A percentile compares a stretch with the other conserved stretches of the same genome.
These are phyloP conservation scores for Chlorella sp. DNA, from an alignment of 139 green algal genomes.

Conservation along the genomic window DNA sequence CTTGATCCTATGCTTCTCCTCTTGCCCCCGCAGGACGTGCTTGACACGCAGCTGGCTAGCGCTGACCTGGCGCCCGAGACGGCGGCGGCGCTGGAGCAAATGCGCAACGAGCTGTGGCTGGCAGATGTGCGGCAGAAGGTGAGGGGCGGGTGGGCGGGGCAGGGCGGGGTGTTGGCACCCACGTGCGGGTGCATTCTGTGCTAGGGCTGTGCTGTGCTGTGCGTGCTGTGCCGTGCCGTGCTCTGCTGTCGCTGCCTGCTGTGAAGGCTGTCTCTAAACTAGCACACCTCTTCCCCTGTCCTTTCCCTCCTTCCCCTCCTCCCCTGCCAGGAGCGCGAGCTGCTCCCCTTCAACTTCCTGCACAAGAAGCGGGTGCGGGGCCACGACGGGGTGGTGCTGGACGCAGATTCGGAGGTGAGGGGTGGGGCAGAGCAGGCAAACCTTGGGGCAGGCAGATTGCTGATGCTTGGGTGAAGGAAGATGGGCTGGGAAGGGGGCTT, in stretches of 20 bases:
- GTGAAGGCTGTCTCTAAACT: background rate
- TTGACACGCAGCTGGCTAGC: slow-evolving; percentile 4
- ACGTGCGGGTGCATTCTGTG: background rate
- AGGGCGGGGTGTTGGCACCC: background rate
- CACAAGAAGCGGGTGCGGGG: slow-evolving; percentile 3
- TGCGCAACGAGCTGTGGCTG: slow-evolving; percentile 3
- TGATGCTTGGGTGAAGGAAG: no score
- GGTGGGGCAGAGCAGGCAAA: background rate
- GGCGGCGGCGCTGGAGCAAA: background rate
- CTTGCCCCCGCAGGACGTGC: background rate
- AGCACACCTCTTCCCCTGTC: background rate
- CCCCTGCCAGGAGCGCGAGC: background rate
- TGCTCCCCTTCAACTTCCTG: background rate
- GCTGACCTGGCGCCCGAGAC: background rate
- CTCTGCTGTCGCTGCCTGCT: background rate
- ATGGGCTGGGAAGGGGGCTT: no score
- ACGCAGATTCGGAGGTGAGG: background rate
- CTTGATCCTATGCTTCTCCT: background rate
- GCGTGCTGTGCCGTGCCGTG: background rate
- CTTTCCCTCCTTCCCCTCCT: background rate
- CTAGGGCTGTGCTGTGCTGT: background rate
- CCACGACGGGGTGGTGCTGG: background rate
- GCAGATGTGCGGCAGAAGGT: slow-evolving; percentile 1
- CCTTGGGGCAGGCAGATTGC: no score
- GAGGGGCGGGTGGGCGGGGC: no score